phyloP scores from a whole-genome alignment of 78 protist genomes.

The Dictyostelium firmibasis region DNA sequence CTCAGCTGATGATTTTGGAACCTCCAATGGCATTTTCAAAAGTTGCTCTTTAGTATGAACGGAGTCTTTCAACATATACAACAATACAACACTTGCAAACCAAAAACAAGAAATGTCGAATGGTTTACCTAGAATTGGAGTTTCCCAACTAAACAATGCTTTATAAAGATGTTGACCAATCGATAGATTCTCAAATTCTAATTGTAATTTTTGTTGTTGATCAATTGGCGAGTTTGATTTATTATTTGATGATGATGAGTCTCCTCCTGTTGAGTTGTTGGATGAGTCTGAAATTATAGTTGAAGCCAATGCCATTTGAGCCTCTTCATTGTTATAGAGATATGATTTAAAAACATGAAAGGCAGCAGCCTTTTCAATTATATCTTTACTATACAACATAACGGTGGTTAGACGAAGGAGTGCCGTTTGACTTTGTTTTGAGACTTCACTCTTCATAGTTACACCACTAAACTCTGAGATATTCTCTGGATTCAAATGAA shows the following conservation, averaged over 20 bases:
- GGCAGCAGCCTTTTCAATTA: constrained; percentile 44
- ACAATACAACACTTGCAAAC: constrained; percentile 28
- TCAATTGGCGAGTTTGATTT: not conserved
- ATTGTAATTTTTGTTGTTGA: constrained; percentile 9
- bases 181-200: constrained; percentile 38
- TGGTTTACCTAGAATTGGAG: not conserved
- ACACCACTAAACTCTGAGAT: constrained; percentile 46
- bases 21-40: constrained; percentile 13
- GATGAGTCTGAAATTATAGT: constrained; percentile 26
- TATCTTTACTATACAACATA: constrained; percentile 38
- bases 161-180: constrained; percentile 61
- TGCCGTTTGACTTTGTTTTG: constrained; percentile 53
- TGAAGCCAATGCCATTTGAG: constrained; percentile 76
- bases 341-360: constrained; percentile 69
- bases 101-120: constrained; percentile 31
- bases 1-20: constrained; percentile 24
- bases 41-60: constrained; percentile 40
- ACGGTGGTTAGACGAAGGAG: constrained; percentile 26
- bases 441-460: constrained; percentile 38
- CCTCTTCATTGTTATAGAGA: constrained; percentile 68
- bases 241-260: not conserved
- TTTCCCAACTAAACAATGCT: constrained; percentile 41
- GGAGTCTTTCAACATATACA: constrained; percentile 14
- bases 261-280: not conserved
- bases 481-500: constrained; percentile 45